These are phyloP conservation scores for Chlorella sp. DNA, from an alignment of 139 green algal genomes.

Conservation along the genomic window DNA sequence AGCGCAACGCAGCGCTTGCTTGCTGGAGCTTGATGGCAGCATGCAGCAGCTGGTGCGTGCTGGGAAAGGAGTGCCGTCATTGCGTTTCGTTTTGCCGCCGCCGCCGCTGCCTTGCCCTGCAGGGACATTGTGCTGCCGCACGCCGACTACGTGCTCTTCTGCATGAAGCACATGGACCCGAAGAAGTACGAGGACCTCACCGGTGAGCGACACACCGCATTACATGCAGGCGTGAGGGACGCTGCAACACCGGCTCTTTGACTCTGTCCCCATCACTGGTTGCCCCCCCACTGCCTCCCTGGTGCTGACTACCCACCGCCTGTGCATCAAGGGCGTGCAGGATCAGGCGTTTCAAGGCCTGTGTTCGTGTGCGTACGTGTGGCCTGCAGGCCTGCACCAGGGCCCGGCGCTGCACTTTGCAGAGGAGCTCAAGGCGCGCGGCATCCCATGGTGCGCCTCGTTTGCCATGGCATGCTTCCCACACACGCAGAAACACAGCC, in stretches of 20 bases:
- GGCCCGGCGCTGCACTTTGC: slow-evolving; percentile 45
- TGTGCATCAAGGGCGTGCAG: neutral
- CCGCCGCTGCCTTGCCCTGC: neutral
- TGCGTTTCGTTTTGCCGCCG: neutral
- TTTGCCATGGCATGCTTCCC: no score
- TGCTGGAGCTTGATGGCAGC: no score
- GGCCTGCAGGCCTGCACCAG: slow-evolving; percentile 36
- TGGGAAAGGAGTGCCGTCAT: no score
- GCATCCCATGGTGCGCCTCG: slow-evolving; percentile 46
- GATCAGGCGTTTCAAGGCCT: neutral
- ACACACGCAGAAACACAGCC: no score
- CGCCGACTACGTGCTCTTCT: slow-evolving; percentile 62
- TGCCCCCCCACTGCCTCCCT: neutral
- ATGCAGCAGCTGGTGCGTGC: no score
- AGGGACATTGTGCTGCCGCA: slow-evolving; percentile 58
- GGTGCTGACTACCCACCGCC: neutral
- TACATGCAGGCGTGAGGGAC: neutral
- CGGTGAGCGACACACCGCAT: neutral
- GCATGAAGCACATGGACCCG: slow-evolving; percentile 54
- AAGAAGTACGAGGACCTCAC: slow-evolving; percentile 31
- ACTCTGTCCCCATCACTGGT: neutral
- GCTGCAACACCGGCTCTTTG: neutral
- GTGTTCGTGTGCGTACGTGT: neutral
- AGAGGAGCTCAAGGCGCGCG: slow-evolving; percentile 32
- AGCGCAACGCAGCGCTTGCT: no score